Percentiles rank a stretch among this genome's conserved stretches.
phyloP scores from a whole-genome alignment of 2,329 filamentous ascomycete species.

The Aphanocladium album region DNA sequence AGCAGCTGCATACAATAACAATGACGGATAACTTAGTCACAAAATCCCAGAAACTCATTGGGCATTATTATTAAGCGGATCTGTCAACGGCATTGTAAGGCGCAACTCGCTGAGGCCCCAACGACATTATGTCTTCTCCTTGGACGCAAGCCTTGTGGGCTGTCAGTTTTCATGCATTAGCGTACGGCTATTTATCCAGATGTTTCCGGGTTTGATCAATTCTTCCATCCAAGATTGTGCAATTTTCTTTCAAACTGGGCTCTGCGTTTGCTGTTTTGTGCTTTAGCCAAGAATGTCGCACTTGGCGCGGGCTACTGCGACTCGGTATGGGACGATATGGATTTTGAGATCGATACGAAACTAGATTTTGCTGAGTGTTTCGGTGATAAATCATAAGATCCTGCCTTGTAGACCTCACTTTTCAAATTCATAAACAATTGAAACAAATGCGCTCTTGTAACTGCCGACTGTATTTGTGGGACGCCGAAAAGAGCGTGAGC shows the following conservation, averaged over 20 bases:
- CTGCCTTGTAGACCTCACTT: too few species aligned
- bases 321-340: background rate
- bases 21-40: background rate
- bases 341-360: too few species aligned
- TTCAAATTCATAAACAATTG: too few species aligned
- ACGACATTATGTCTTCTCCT: background rate
- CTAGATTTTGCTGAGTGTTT: too few species aligned
- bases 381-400: too few species aligned
- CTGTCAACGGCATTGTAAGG: background rate
- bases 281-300: slow-evolving; percentile 8
- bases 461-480: slow-evolving; percentile 16
- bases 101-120: background rate
- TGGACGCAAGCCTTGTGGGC: background rate
- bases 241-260: background rate
- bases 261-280: background rate
- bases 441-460: too few species aligned
- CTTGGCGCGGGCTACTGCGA: background rate
- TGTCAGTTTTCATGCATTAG: background rate
- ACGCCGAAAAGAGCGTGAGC: too few species aligned
- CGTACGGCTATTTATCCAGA: background rate
- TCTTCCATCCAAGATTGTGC: too few species aligned
- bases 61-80: background rate
- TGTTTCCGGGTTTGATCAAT: background rate
- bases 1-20: background rate
- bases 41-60: background rate